These are phyloP conservation scores for Clonostachys chloroleuca DNA, from an alignment of 2,329 filamentous ascomycete species.

Conservation along the genomic window DNA sequence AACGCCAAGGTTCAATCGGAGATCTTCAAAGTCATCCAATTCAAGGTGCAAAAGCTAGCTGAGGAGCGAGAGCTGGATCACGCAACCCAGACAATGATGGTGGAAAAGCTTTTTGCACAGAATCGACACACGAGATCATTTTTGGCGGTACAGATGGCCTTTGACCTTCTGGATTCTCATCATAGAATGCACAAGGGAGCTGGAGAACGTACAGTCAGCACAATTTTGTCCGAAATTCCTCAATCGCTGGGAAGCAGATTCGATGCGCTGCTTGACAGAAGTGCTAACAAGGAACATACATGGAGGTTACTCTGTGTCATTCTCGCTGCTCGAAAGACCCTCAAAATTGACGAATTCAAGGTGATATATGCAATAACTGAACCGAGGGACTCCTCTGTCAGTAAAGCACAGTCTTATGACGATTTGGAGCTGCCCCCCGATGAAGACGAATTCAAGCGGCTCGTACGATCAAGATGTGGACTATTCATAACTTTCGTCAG, in stretches of 20 bases:
- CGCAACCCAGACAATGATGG: neutral
- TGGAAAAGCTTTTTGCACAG: neutral
- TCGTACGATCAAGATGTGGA: neutral
- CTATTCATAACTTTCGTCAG: neutral
- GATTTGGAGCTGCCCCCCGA: neutral
- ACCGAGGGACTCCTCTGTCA: neutral
- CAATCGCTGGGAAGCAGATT: neutral
- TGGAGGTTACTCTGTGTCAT: neutral
- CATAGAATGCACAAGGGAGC: neutral
- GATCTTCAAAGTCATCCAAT: neutral
- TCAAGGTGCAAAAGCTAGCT: neutral
- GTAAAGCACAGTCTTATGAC: neutral
- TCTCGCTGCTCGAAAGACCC: neutral
- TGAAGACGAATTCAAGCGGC: neutral
- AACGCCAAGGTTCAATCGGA: neutral
- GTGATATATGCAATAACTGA: neutral
- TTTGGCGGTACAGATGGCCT: neutral
- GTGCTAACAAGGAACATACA: neutral
- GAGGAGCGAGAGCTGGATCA: neutral
- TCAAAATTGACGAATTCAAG: neutral
- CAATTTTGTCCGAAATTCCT: neutral
- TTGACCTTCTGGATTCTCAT: neutral
- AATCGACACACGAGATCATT: conserved; percentile 1
- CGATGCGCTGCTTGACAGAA: neutral
- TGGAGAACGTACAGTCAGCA: neutral